These are phyloP conservation scores for Nigrospora oryzae DNA, from an alignment of 2,329 filamentous ascomycete species.

Conservation along the genomic window DNA sequence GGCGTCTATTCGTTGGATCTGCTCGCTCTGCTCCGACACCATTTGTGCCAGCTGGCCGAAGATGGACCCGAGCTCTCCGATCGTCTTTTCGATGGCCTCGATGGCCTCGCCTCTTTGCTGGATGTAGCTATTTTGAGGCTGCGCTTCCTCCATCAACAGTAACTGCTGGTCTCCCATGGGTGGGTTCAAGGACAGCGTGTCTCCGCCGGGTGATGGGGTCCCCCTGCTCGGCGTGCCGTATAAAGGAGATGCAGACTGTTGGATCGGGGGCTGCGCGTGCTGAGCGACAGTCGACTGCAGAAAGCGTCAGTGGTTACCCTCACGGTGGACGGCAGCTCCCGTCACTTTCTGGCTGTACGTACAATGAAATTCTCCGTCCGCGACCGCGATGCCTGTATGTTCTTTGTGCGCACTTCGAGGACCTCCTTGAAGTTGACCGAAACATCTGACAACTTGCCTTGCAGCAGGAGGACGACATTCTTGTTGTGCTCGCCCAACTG, in stretches of 20 bases:
- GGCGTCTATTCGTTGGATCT: constrained; percentile 94
- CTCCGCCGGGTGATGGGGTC: constrained; percentile 57
- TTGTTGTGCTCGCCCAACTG: constrained; percentile 97
- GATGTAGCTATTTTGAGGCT: constrained; percentile 80
- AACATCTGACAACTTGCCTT: constrained; percentile 87
- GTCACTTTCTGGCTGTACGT: no score
- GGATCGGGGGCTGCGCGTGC: constrained; percentile 59
- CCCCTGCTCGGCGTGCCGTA: constrained; percentile 71
- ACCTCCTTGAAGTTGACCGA: constrained; percentile 96
- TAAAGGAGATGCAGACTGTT: constrained; percentile 74
- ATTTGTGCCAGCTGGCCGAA: constrained; percentile 93
- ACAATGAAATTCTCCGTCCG: constrained; percentile 89
- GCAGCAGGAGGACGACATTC: constrained; percentile 86
- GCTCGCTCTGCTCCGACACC: constrained; percentile 91
- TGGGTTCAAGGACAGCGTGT: constrained; percentile 78
- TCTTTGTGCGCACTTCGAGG: constrained; percentile 90
- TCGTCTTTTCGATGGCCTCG: constrained; percentile 92
- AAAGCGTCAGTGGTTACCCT: no score
- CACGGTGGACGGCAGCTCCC: no score
- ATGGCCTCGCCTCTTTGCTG: constrained; percentile 92
- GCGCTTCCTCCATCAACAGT: constrained; percentile 87
- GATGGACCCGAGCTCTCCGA: constrained; percentile 82
- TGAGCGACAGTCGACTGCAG: constrained; percentile 65
- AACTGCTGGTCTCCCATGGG: constrained; percentile 73
- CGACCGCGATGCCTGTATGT: constrained; percentile 88